phyloP scores from a whole-genome alignment of 108 stramenopile species.

The Cyclotella atomus region DNA sequence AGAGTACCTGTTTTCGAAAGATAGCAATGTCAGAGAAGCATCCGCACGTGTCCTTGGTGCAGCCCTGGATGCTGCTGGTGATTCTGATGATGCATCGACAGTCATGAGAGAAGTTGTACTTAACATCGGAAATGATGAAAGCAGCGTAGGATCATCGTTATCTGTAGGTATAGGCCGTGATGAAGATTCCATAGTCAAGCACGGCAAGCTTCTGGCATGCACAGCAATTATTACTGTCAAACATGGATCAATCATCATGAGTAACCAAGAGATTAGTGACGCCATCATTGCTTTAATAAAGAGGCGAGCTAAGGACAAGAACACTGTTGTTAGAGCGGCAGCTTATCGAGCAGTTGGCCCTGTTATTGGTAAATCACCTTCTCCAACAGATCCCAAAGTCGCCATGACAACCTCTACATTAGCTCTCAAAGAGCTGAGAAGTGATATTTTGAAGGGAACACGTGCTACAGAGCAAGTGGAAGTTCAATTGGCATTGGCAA shows the following conservation, averaged over 20 bases:
- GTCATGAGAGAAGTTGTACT: conserved; percentile 49
- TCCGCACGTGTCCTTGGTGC: conserved; percentile 44
- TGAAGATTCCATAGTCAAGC: conserved; percentile 36
- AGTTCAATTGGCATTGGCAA: conserved; percentile 55
- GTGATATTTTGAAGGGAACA: conserved; percentile 54
- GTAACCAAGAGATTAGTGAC: conserved; percentile 35
- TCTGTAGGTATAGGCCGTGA: conserved; percentile 16
- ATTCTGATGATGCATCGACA: conserved; percentile 45
- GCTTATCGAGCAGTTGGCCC: conserved; percentile 52
- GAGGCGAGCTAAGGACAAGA: conserved; percentile 39
- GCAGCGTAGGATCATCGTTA: conserved; percentile 21
- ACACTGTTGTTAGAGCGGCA: conserved; percentile 40
- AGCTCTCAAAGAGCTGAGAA: conserved; percentile 49
- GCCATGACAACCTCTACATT: conserved; percentile 15
- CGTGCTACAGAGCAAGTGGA: conserved; percentile 48
- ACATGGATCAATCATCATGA: conserved; percentile 42
- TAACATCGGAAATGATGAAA: conserved; percentile 32
- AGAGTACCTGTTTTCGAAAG: conserved; percentile 37
- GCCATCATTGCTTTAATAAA: conserved; percentile 35
- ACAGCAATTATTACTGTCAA: conserved; percentile 33
- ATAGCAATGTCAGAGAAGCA: conserved; percentile 39
- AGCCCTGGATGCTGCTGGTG: conserved; percentile 41
- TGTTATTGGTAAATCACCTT: conserved; percentile 32
- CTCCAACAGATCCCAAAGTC: conserved; percentile 27
- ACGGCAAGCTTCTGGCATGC: conserved; percentile 43